Evolutionary conservation across 148 eudicot genomes (phyloP).

Genomic region (Polygonum aviculare): DNA sequence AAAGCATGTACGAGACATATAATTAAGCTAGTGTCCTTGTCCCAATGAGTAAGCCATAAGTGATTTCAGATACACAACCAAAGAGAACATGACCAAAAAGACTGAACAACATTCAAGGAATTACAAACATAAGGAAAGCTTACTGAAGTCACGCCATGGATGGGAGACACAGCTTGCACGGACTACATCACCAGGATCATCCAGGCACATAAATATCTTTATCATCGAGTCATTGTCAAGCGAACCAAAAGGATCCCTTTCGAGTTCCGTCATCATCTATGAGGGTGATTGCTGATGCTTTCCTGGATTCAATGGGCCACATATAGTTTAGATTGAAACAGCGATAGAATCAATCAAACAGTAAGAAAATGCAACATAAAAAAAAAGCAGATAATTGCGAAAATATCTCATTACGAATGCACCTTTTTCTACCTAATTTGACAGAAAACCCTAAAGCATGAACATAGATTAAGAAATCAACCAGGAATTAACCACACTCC

Average conservation of each 20-base stretch:
- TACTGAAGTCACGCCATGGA: constrained; percentile 58
- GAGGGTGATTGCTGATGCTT: background rate
- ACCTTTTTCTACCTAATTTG: background rate
- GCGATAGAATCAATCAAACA: background rate
- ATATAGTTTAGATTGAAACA: background rate
- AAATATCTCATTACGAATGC: background rate
- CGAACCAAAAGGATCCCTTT: constrained; percentile 35
- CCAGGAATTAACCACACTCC: background rate
- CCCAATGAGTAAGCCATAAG: background rate
- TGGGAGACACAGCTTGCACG: constrained; percentile 55
- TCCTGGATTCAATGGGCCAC: background rate
- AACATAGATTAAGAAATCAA: background rate
- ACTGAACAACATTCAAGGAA: background rate
- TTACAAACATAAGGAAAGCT: constrained; percentile 14
- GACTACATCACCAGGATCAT: constrained; percentile 65
- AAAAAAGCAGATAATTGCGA: background rate
- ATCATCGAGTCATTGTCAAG: constrained; percentile 45
- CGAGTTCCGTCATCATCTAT: constrained; percentile 18
- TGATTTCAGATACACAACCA: constrained; percentile 1
- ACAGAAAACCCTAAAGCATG: background rate
- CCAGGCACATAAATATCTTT: constrained; percentile 40
- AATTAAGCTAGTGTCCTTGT: background rate
- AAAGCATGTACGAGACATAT: background rate
- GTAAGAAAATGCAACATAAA: background rate
- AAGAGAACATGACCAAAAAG: background rate